Evolutionary conservation across 352 stramenopile genomes (phyloP).

Genomic region (Vaucheria bursata): DNA sequence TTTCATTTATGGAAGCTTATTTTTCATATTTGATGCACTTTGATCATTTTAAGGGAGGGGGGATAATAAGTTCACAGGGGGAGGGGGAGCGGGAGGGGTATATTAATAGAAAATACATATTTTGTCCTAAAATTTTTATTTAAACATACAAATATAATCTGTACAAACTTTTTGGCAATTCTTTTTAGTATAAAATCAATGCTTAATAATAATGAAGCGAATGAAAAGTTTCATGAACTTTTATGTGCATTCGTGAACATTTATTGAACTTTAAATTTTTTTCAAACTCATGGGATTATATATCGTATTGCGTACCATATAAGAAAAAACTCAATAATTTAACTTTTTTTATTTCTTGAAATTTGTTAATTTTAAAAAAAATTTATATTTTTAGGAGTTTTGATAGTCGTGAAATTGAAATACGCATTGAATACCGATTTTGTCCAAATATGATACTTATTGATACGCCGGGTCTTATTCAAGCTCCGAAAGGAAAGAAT

Average conservation of each 20-base stretch:
- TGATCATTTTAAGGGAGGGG: too few relatives aligned
- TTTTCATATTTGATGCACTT: too few relatives aligned
- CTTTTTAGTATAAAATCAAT: too few relatives aligned
- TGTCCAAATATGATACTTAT: conserved; percentile 76
- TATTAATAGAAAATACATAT: not conserved
- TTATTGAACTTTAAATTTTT: not conserved
- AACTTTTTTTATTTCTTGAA: not conserved
- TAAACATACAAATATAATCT: not conserved
- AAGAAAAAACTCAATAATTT: not conserved
- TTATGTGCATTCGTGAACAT: not conserved
- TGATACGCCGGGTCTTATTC: conserved; percentile 67
- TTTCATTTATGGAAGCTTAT: too few relatives aligned
- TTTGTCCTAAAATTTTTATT: not conserved
- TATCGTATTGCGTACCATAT: not conserved
- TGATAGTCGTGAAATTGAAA: conserved; percentile 64
- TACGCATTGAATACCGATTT: conserved; percentile 70
- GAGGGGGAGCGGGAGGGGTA: too few relatives aligned
- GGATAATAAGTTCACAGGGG: too few relatives aligned
- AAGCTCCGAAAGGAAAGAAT: conserved; percentile 54
- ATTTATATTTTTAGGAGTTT: conserved; percentile 51
- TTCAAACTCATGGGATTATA: not conserved
- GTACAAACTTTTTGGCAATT: not conserved
- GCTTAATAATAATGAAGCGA: not conserved
- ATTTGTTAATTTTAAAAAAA: too few relatives aligned
- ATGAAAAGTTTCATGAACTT: not conserved